These are phyloP conservation scores for Phycomyces nitens DNA, from an alignment of 192 early-diverging fungal species.

Conservation along the genomic window DNA sequence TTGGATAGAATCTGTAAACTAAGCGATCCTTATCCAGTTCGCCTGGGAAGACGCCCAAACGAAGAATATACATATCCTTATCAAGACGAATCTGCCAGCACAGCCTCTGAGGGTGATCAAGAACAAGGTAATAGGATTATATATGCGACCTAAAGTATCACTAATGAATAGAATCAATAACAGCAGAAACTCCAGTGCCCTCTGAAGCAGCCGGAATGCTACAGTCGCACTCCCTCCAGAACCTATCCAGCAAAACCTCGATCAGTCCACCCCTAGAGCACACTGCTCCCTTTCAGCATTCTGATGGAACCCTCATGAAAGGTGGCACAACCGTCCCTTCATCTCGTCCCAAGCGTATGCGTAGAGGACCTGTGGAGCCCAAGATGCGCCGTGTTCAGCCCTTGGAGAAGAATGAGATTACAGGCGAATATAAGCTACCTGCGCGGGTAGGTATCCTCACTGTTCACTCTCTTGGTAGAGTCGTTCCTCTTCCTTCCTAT, in stretches of 20 bases:
- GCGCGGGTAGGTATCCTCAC: conserved; percentile 78
- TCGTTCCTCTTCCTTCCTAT: conserved; percentile 74
- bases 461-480: conserved; percentile 62
- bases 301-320: neutral
- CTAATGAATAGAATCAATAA: neutral
- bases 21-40: neutral
- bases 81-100: neutral
- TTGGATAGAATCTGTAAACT: conserved; percentile 11
- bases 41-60: neutral
- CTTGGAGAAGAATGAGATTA: conserved; percentile 45
- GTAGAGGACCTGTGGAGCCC: conserved; percentile 14
- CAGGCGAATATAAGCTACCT: conserved; percentile 73
- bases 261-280: too few relatives aligned
- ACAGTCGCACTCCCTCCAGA: too few relatives aligned
- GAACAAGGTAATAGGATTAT: neutral
- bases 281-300: too few relatives aligned
- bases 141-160: too few relatives aligned
- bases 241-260: too few relatives aligned
- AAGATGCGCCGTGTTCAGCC: conserved; percentile 43
- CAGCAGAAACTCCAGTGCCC: neutral
- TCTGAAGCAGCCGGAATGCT: too few relatives aligned
- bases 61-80: too few relatives aligned
- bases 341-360: conserved; percentile 26
- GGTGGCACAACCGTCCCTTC: conserved; percentile 9
- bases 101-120: neutral